Conservation (phyloP, 352 stramenopile genomes). For the Elongisporangium senticosum region DNA sequence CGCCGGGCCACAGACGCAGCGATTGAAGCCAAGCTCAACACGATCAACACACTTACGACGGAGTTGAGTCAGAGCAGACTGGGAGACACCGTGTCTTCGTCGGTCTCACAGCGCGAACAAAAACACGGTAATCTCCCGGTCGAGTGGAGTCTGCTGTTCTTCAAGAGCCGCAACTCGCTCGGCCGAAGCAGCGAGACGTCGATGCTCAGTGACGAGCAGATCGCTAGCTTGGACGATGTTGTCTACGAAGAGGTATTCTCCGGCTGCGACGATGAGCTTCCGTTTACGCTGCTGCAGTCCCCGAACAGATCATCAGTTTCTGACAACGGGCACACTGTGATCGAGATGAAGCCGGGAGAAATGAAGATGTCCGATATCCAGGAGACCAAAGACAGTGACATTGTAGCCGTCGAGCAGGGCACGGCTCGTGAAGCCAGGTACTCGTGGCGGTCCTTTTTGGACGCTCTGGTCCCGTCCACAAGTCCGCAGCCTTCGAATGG, state of each 20-base stretch:
- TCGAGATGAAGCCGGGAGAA: slow-evolving; percentile 3
- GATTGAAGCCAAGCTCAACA: slow-evolving; percentile 55
- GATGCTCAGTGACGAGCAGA: slow-evolving; percentile 13
- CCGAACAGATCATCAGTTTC: slow-evolving; percentile 9
- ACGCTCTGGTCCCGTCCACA: slow-evolving; percentile 32
- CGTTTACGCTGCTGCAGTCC: slow-evolving; percentile 61
- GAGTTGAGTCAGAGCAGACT: slow-evolving; percentile 14
- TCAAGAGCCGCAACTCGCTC: slow-evolving; percentile 35
- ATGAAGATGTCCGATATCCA: slow-evolving; percentile 7
- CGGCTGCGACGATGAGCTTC: slow-evolving; percentile 41
- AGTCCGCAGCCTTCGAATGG: slow-evolving; percentile 7
- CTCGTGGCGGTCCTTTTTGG: slow-evolving; percentile 46
- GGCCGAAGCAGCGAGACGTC: slow-evolving; percentile 27
- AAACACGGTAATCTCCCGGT: slow-evolving; percentile 32
- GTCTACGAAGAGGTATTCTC: slow-evolving; percentile 54
- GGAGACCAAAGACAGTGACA: not conserved
- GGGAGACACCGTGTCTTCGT: slow-evolving; percentile 13
- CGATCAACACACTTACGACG: slow-evolving; percentile 16
- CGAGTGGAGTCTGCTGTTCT: slow-evolving; percentile 45
- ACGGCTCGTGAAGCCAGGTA: not conserved
- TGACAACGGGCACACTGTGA: not conserved
- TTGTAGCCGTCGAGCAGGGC: not conserved
- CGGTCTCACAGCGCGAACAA: slow-evolving; percentile 2
- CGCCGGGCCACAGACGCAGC: slow-evolving; percentile 49
- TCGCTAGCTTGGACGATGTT: slow-evolving; percentile 12